Evolutionary conservation across 148 eudicot species (phyloP).

Genomic region (Chenopodium quinoa): DNA sequence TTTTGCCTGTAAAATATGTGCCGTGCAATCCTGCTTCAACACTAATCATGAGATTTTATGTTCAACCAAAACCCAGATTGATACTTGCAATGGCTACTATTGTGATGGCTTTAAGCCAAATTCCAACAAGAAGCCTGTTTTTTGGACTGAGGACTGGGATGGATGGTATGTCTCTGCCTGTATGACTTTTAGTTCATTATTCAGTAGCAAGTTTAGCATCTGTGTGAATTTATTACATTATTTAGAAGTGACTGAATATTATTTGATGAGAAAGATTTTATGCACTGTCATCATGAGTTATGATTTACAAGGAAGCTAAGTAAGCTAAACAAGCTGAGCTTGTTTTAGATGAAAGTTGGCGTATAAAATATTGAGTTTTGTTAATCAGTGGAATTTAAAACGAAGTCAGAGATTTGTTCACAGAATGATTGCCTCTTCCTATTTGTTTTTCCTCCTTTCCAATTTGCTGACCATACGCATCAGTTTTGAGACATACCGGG

Average conservation of each 20-base stretch:
- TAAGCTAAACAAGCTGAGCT: background rate
- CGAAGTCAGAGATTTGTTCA: background rate
- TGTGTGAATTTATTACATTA: background rate
- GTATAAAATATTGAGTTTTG: background rate
- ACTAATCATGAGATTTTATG: background rate
- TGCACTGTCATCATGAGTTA: background rate
- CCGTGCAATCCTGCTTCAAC: background rate
- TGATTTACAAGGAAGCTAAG: background rate
- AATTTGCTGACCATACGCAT: background rate
- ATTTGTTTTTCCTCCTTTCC: background rate
- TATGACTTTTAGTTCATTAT: constrained; percentile 5
- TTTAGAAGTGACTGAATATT: background rate
- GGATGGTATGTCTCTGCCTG: constrained; percentile 68
- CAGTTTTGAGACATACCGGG: too few species aligned
- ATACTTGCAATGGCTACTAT: constrained; percentile 94
- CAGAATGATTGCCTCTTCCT: background rate
- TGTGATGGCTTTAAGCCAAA: constrained; percentile 92
- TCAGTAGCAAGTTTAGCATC: background rate
- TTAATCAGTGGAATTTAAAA: background rate
- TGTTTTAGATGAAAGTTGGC: background rate
- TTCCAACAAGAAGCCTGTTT: constrained; percentile 68
- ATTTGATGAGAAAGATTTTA: background rate
- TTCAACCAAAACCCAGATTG: constrained; percentile 47
- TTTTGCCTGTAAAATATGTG: background rate
- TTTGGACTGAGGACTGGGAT: constrained; percentile 99